These are phyloP conservation scores for Triticum aestivum DNA, from an alignment of 176 grass and related monocot species.

Conservation along the genomic window DNA sequence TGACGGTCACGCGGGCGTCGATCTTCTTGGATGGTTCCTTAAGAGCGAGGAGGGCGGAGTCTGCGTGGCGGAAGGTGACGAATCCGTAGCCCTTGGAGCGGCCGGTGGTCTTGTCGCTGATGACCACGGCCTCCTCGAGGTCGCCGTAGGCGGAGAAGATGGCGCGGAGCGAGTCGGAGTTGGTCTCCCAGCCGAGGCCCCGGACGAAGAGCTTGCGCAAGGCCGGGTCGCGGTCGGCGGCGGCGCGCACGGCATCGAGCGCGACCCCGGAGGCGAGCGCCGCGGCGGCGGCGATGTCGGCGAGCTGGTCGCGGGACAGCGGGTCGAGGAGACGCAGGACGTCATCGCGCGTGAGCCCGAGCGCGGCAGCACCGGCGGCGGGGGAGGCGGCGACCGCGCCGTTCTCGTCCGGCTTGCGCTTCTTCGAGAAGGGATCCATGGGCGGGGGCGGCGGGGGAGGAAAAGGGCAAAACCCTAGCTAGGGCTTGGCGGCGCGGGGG, in stretches of 20 bases:
- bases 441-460: background rate
- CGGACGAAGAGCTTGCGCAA: constrained; percentile 91
- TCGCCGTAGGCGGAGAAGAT: constrained; percentile 86
- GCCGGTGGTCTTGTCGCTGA: constrained; percentile 81
- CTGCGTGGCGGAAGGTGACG: constrained; percentile 90
- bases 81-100: constrained; percentile 91
- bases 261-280: constrained; percentile 55
- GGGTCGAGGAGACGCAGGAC: constrained; percentile 65
- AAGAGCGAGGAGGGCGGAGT: constrained; percentile 82
- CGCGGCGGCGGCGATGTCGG: constrained; percentile 61
- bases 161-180: constrained; percentile 59
- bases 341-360: constrained; percentile 68
- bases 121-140: constrained; percentile 83
- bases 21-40: constrained; percentile 99
- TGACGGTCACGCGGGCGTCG: constrained; percentile 86
- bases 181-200: constrained; percentile 91
- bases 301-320: constrained; percentile 84
- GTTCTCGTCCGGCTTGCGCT: constrained; percentile 81
- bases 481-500: constrained; percentile 25
- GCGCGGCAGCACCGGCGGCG: constrained; percentile 23
- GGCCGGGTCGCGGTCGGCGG: constrained; percentile 67
- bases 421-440: constrained; percentile 78
- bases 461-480: constrained; percentile 57
- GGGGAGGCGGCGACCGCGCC: constrained; percentile 32
- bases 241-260: constrained; percentile 67